Evolutionary conservation across 2,329 filamentous ascomycete species (phyloP).

Genomic region (Setomelanomma holmii): DNA sequence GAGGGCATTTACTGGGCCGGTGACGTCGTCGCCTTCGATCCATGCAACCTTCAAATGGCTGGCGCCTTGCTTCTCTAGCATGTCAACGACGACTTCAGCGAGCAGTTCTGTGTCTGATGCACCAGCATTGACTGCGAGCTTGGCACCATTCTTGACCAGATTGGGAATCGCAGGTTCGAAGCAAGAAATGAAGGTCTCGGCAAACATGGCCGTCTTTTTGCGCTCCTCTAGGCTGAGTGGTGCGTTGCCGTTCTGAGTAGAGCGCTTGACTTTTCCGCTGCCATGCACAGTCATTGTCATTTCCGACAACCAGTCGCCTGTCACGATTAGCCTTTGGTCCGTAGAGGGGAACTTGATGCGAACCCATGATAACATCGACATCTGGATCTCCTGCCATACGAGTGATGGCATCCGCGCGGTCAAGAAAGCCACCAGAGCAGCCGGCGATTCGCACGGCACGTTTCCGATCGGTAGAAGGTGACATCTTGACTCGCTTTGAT

Average conservation of each 20-base stretch:
- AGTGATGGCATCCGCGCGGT: slow-evolving; percentile 47
- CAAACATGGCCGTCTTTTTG: slow-evolving; percentile 35
- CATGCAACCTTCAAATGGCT: slow-evolving; percentile 30
- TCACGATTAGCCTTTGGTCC: neutral
- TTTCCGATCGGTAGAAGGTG: slow-evolving; percentile 21
- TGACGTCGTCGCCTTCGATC: slow-evolving; percentile 31
- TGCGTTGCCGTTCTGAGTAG: slow-evolving; percentile 30
- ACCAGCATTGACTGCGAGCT: slow-evolving; percentile 62
- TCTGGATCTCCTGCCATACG: slow-evolving; percentile 37
- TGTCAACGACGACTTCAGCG: slow-evolving; percentile 18
- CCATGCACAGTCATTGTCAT: slow-evolving; percentile 40
- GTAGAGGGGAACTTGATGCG: neutral
- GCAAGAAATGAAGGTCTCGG: slow-evolving; percentile 58
- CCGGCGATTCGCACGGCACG: slow-evolving; percentile 42
- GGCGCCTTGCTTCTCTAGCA: slow-evolving; percentile 14
- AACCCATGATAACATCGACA: slow-evolving; percentile 36
- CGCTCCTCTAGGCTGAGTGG: slow-evolving; percentile 49
- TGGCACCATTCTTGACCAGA: slow-evolving; percentile 35
- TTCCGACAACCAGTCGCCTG: slow-evolving; percentile 38
- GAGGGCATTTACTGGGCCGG: slow-evolving; percentile 39
- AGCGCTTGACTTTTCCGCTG: slow-evolving; percentile 44
- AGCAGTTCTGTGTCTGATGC: slow-evolving; percentile 58
- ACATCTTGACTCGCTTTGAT: slow-evolving; percentile 17
- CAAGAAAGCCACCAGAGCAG: slow-evolving; percentile 50
- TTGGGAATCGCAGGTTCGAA: slow-evolving; percentile 37